phyloP scores from a whole-genome alignment of 2,329 filamentous ascomycete genomes.

The Colletotrichum camelliae region DNA sequence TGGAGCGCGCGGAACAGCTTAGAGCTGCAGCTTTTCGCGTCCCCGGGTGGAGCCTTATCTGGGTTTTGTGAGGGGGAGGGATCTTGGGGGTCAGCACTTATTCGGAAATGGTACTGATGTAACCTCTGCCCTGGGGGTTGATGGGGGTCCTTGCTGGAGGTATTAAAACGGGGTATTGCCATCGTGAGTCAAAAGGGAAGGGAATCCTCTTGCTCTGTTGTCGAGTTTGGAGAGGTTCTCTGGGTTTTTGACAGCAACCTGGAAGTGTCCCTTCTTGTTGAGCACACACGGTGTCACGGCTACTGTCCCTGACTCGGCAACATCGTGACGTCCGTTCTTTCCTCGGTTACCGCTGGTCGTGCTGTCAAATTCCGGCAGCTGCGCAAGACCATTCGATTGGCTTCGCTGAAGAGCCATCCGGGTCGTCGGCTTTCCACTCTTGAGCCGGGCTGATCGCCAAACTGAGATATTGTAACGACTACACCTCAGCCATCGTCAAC shows the following conservation, averaged over 20 bases:
- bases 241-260: not conserved
- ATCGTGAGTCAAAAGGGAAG: not conserved
- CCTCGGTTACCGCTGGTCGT: not conserved
- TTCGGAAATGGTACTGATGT: not conserved
- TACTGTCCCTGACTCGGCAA: not conserved
- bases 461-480: not conserved
- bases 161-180: not conserved
- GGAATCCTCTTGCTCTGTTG: not conserved
- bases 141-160: not conserved
- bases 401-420: not conserved
- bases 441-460: not conserved
- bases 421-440: not conserved
- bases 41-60: not conserved
- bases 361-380: not conserved
- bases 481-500: not conserved
- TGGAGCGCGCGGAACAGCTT: not conserved
- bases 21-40: not conserved
- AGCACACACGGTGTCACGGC: not conserved
- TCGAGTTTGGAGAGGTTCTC: rapidly evolving
- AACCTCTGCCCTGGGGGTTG: not conserved
- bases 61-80: not conserved
- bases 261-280: not conserved
- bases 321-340: not conserved
- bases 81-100: not conserved
- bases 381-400: not conserved